These are phyloP conservation scores for Ceratocystiopsis brevicomis DNA, from an alignment of 2,329 filamentous ascomycete species.

Conservation along the genomic window DNA sequence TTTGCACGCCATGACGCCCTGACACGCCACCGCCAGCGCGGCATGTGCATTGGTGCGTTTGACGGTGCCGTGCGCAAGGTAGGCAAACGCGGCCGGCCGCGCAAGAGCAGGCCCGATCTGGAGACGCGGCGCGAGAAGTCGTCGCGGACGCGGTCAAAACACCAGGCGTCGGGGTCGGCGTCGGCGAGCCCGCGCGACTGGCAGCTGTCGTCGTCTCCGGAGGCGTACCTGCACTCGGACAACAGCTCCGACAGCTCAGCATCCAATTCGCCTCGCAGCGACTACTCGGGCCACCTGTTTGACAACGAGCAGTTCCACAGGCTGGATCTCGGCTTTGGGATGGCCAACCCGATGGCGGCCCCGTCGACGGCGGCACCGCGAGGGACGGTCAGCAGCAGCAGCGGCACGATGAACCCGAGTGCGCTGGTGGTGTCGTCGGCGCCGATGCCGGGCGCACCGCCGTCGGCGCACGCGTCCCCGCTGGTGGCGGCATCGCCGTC, in stretches of 20 bases:
- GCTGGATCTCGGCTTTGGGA: conserved; percentile 9
- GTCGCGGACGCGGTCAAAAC: conserved; percentile 34
- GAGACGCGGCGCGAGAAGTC: conserved; percentile 38
- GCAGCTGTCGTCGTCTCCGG: conserved; percentile 24
- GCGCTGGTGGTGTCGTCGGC: conserved; percentile 21
- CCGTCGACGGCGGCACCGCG: too few relatives aligned
- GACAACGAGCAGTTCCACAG: conserved; percentile 17
- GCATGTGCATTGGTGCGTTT: conserved; percentile 91
- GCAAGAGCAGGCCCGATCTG: conserved; percentile 40
- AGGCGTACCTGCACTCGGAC: conserved; percentile 28
- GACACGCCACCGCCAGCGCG: conserved; percentile 81
- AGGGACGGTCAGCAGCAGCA: not conserved
- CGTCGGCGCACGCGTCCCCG: conserved; percentile 8
- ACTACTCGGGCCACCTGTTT: conserved; percentile 23
- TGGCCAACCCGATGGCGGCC: not conserved
- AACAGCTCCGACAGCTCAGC: conserved; percentile 38
- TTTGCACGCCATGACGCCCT: conserved; percentile 92
- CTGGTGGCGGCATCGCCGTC: conserved; percentile 24
- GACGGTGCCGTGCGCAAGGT: conserved; percentile 50
- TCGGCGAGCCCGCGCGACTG: too few relatives aligned
- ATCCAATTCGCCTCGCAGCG: conserved; percentile 30
- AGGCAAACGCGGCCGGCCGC: conserved; percentile 43
- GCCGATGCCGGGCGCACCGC: conserved; percentile 17
- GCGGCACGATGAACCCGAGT: conserved; percentile 18
- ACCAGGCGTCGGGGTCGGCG: conserved; percentile 22